phyloP scores from a whole-genome alignment of 2,329 filamentous ascomycete genomes.

The Tolypocladium ophioglossoides region DNA sequence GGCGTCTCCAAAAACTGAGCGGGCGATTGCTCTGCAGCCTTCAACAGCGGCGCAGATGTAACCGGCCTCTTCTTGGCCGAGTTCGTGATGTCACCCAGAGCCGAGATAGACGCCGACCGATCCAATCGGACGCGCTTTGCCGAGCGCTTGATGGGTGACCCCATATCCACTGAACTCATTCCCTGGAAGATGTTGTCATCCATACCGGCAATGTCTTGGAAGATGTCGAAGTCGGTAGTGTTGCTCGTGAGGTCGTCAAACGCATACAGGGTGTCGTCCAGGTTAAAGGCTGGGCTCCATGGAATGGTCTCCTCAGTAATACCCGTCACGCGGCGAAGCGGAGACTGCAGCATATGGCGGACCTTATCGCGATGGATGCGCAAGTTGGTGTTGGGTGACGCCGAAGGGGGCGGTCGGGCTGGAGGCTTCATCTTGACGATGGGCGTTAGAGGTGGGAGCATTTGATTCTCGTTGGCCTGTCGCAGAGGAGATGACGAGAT shows the following conservation, averaged over 20 bases:
- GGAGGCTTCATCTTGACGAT: constrained; percentile 68
- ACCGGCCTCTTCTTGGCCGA: constrained; percentile 38
- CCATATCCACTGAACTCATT: constrained; percentile 38
- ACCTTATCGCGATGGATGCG: constrained; percentile 80
- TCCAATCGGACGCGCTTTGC: constrained; percentile 50
- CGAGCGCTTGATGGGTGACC: constrained; percentile 58
- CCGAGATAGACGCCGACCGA: constrained; percentile 51
- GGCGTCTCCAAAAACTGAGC: constrained; percentile 39
- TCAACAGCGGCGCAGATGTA: constrained; percentile 40
- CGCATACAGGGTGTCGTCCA: constrained; percentile 45
- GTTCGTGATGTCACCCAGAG: constrained; percentile 50
- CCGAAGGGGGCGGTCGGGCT: constrained; percentile 51
- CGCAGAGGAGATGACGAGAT: constrained; percentile 61
- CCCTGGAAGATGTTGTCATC: constrained; percentile 21
- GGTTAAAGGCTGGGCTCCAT: constrained; percentile 57
- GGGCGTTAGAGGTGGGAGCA: constrained; percentile 71
- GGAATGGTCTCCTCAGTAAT: constrained; percentile 36
- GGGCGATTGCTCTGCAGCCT: constrained; percentile 30
- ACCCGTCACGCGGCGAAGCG: constrained; percentile 38
- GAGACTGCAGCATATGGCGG: constrained; percentile 70
- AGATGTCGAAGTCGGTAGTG: constrained; percentile 52
- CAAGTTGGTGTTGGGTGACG: constrained; percentile 88
- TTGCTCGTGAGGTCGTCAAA: constrained; percentile 38
- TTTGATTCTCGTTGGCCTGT: constrained; percentile 42
- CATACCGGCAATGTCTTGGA: constrained; percentile 28